Evolutionary conservation across 495 filamentous ascomycete species (phyloP).

Genomic region (Bacidia rubella): DNA sequence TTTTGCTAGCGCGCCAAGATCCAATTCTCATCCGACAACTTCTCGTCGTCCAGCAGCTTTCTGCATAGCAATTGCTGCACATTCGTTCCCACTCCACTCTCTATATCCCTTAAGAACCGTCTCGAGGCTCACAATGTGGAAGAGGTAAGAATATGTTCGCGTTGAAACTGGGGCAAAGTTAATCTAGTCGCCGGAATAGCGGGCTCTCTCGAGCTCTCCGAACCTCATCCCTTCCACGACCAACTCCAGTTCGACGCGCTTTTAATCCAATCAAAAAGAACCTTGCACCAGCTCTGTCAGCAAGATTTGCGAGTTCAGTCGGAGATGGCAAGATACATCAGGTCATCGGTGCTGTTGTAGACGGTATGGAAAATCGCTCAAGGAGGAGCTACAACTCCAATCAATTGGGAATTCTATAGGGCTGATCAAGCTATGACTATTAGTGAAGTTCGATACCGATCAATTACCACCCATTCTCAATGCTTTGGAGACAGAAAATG

Average conservation of each 20-base stretch:
- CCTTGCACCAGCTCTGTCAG: constrained; percentile 45
- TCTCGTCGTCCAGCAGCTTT: constrained; percentile 1
- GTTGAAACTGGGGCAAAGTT: background rate
- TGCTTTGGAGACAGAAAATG: constrained; percentile 81
- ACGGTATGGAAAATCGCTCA: constrained; percentile 39
- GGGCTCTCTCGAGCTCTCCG: constrained; percentile 67
- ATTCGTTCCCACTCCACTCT: constrained; percentile 12
- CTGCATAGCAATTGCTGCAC: background rate
- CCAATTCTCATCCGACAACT: constrained; percentile 2
- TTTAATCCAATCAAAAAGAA: constrained; percentile 49
- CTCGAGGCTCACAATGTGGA: constrained; percentile 63
- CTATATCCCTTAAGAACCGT: constrained; percentile 32
- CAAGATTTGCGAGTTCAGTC: constrained; percentile 57
- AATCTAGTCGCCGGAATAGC: constrained; percentile 33
- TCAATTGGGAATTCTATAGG: constrained; percentile 8
- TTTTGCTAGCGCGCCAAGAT: constrained; percentile 8
- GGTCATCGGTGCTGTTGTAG: constrained; percentile 60
- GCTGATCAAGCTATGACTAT: constrained; percentile 27
- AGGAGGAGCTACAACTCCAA: constrained; percentile 8
- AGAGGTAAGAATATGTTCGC: constrained; percentile 49
- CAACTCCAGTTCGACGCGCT: constrained; percentile 55
- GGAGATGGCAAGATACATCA: constrained; percentile 77
- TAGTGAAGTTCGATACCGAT: constrained; percentile 89
- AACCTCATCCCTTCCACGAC: constrained; percentile 61
- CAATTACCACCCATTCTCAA: constrained; percentile 96